A percentile compares a stretch with the other conserved stretches of the same genome.
These are phyloP conservation scores for Elongisporangium undulatum DNA, from an alignment of 352 stramenopile species.

Conservation along the genomic window DNA sequence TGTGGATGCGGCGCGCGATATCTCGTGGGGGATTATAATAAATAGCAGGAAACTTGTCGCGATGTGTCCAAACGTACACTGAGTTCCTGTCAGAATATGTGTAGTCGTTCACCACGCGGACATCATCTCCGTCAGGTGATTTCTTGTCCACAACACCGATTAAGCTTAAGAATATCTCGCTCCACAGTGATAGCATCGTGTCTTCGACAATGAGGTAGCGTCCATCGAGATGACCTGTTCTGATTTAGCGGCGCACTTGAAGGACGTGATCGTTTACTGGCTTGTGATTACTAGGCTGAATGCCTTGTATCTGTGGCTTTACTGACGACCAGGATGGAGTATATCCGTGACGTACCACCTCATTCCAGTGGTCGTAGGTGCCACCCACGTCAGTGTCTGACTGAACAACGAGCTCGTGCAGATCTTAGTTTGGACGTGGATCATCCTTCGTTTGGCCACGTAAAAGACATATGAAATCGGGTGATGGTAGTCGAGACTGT, in stretches of 20 bases:
- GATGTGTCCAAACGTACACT: constrained; percentile 4
- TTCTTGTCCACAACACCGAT: constrained; percentile 5
- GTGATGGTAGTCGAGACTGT: neutral
- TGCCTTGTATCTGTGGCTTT: neutral
- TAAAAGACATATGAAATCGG: neutral
- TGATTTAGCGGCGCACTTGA: constrained; percentile 4
- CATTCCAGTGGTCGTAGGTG: constrained; percentile 4
- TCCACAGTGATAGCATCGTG: neutral
- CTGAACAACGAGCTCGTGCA: too few relatives aligned
- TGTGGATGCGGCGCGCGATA: constrained; percentile 2
- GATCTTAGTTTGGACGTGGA: constrained; percentile 7
- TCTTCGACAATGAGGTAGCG: neutral
- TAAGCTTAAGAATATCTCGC: constrained; percentile 3
- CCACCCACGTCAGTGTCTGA: too few relatives aligned
- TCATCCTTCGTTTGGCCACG: neutral
- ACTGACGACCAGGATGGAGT: constrained; percentile 1
- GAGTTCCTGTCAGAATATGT: neutral
- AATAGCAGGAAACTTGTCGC: neutral
- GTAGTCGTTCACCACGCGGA: constrained; percentile 6
- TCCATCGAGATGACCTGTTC: constrained; percentile 5
- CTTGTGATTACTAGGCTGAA: neutral
- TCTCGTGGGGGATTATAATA: constrained; percentile 6
- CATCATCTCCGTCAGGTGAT: neutral
- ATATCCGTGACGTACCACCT: constrained; percentile 1
- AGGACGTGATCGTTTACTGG: neutral